These are phyloP conservation scores for Calocybe cyanea DNA, from an alignment of 768 basidiomycete genomes.

Conservation along the genomic window DNA sequence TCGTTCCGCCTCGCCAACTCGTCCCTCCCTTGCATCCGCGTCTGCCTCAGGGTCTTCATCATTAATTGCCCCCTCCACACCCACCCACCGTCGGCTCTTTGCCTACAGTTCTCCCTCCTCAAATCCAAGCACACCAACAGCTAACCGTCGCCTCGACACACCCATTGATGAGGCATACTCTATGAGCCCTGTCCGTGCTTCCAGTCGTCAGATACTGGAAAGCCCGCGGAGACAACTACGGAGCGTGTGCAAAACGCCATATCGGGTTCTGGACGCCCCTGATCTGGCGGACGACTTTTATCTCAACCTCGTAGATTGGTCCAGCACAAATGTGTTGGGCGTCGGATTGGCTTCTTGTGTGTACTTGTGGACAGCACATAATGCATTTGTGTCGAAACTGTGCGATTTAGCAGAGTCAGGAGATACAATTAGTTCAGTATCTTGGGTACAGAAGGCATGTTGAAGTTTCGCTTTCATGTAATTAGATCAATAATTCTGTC, in stretches of 20 bases:
- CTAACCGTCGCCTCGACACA: slow-evolving; percentile 58
- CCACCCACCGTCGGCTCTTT: slow-evolving; percentile 61
- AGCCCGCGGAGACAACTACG: slow-evolving; percentile 80
- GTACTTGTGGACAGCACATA: slow-evolving; percentile 96
- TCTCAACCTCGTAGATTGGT: slow-evolving; percentile 97
- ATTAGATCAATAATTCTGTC: too few relatives aligned
- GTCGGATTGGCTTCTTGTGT: slow-evolving; percentile 91
- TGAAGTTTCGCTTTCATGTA: too few relatives aligned
- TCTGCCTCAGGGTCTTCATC: slow-evolving; percentile 39
- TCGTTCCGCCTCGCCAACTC: slow-evolving; percentile 59
- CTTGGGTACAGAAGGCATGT: slow-evolving; percentile 80
- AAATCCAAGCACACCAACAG: slow-evolving; percentile 52
- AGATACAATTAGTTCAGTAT: slow-evolving; percentile 82
- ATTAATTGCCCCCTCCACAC: slow-evolving; percentile 42
- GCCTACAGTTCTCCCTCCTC: slow-evolving; percentile 60
- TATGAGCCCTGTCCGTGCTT: slow-evolving; percentile 82
- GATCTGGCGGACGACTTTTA: slow-evolving; percentile 99
- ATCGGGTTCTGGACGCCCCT: slow-evolving; percentile 94
- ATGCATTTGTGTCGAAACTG: slow-evolving; percentile 86
- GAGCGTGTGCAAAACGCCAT: slow-evolving; percentile 90
- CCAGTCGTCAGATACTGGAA: slow-evolving; percentile 77
- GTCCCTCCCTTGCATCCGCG: slow-evolving; percentile 23
- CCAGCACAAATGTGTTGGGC: slow-evolving; percentile 88
- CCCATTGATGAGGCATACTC: slow-evolving; percentile 88
- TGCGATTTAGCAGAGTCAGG: slow-evolving; percentile 70